Evolutionary conservation across 1,284 basidiomycete species (phyloP), one percentile per base, ranked within the genome.

Genomic region (Puccinia hordei): DNA sequence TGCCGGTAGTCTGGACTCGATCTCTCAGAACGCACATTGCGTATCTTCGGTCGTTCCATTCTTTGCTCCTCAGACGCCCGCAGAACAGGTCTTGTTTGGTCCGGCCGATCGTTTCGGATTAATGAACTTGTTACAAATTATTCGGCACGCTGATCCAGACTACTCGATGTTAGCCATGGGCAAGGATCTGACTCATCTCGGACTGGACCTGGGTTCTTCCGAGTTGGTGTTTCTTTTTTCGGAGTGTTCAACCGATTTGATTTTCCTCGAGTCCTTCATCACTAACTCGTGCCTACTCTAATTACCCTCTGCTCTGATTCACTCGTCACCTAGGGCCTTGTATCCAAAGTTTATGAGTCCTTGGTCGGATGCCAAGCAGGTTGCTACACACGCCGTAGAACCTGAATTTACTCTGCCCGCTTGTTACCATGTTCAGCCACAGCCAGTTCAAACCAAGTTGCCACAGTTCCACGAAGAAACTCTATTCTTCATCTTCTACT

Each of bases 401-500:
- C 87, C 87, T 33, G 87, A 95, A 85, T 98, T 92, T 85, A 92
- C 93, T 83, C 89, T 98, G 80, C 96, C 96, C 22, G 88, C 90
- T 68, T 98, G 95, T 87, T 98, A 98, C 85, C 94, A 92, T 85
- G 95, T 98, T 59, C 92, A 94, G 83, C 91, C 96, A 46, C 91
- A 94, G 68, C 92, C 93, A 55, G 93, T 94, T 8, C 92, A 93
- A 81, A 90, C 87, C 83, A 99, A 98, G 87, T 92, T 93, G 44
- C 89, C 89, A 12, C 91, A 92, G 82, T 98, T 99, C 86, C 92
- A 92, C 85, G 96, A 99, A 86, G 96, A 99, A 87, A 98, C 96
- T 38, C 87, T 99, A 53, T 98, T 99, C 87, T 98, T 94, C 89
- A 96, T 98, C 90, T 99, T 99, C 88, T 99, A 99, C 87, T 92